Evolutionary conservation across 1,284 basidiomycete species (phyloP), one percentile per base, ranked within the genome.

Genomic region (Phaffia rhodozyma): DNA sequence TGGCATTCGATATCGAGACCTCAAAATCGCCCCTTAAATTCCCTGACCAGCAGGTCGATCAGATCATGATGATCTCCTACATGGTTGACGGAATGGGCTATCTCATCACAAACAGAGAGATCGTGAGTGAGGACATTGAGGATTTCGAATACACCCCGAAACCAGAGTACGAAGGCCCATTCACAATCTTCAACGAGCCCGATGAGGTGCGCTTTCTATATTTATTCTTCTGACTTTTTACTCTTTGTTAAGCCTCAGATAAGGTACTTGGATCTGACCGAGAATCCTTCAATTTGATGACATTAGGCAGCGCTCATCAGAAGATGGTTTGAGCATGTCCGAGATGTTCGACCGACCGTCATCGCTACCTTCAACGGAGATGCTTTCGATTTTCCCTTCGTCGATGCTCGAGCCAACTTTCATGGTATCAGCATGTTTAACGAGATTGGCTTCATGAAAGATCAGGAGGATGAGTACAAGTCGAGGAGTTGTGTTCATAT

Each of bases 61-160:
- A 96, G 73, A 91, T 99, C 71, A 98, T 99, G 94, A 99, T 99
- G 96, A 98, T 99, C 69, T 98, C 96, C 53, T 96, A 94, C 77
- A 96, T 96, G 91, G 79, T 96, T 47, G 91, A 96, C 73, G 91
- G 91, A 0, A 58, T 30, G 23, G 96, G 96, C 0, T 99, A 88
- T 72, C 83, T 99, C 67, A 97, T 99, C 75, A 97, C 92, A 25
- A 98, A 98, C 72, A 83, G 96, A 56, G 94, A 98, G 69, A 97
- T 98, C 61, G 91, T 98, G 66, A 86, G 87, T 66, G 92, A 98
- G 73, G 91, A 98, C 73, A 97, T 99, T 66, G 91, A 96, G 51
- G 89, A 99, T 74, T 98, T 99, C 71, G 96, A 98, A 75, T 98
- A 98, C 74, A 97, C 96, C 1, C 96, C 96, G 1, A 97, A 91